Conservation (phyloP, 2,329 filamentous ascomycete genomes). For the Verticillium dahliae region DNA sequence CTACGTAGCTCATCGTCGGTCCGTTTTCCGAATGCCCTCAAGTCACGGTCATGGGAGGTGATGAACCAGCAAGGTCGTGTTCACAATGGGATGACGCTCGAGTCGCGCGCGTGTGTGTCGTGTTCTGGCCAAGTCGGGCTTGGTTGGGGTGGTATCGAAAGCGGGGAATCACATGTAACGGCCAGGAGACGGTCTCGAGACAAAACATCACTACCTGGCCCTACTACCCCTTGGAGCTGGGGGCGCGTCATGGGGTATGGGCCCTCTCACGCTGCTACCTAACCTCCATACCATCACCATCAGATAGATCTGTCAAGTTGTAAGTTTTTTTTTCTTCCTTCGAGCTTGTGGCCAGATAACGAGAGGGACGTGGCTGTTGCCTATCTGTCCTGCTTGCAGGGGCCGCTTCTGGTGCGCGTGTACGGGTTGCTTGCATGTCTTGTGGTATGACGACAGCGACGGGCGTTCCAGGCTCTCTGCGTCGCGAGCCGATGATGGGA, state of each 20-base stretch:
- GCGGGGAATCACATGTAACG: conserved; percentile 3
- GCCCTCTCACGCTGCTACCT: neutral
- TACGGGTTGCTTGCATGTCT: neutral
- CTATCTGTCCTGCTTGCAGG: neutral
- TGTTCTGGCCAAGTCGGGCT: neutral
- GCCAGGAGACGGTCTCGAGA: neutral
- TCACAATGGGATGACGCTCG: neutral
- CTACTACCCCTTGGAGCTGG: neutral
- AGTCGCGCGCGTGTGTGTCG: neutral
- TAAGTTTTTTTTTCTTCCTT: no score
- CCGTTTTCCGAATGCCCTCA: no score
- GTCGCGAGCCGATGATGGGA: neutral
- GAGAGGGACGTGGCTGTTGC: neutral
- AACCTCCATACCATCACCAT: neutral
- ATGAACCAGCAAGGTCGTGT: neutral
- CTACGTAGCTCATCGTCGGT: no score
- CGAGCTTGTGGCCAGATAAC: neutral
- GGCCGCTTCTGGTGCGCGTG: neutral
- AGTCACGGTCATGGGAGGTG: no score
- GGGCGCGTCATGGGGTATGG: neutral
- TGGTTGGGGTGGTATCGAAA: neutral
- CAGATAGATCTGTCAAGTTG: neutral
- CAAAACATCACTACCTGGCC: neutral
- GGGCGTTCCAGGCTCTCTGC: neutral
- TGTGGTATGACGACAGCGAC: neutral